Evolutionary conservation across 148 eudicot genomes (phyloP), one percentile per base, ranked within the genome.

Genomic region (Talinum fruticosum): DNA sequence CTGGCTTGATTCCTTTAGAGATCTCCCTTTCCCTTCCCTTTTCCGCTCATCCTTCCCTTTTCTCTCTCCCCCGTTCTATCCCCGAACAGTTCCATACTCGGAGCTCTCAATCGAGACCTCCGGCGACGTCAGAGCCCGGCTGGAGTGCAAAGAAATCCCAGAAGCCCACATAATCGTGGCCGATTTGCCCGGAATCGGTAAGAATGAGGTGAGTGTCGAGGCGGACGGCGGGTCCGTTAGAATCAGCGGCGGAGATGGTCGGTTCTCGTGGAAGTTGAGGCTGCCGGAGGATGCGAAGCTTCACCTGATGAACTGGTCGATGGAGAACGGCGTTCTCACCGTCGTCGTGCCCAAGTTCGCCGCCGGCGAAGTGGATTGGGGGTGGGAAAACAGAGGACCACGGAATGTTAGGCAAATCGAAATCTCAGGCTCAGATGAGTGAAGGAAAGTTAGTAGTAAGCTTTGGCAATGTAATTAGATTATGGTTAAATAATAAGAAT

Each of bases 71-170:
- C 41, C 29, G 3, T 29, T 61, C 30, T 49, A 49, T 18, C 54
- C 54, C 6, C 83, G 69, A 28, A 49, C 85, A 2, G 41, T 79
- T 75, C 85, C 85, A 0, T 85, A 82, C 83, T 62, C 87, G 0
- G 83, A 85, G 34, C 81, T 82, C 71, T 66, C 85, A 8, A 66
- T 85, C 13, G 83, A 85, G 54, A 79, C 87, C 16, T 65, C 80
- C 1, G 87, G 87, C 1, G 45, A 73, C 41, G 47, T 82, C 10
- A 69, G 30, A 23, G 71, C 81, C 7, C 80, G 80, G 51, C 61
- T 85, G 21, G 87, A 85, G 74, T 82, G 85, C 79, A 82, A 73
- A 81, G 83, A 85, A 33, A 67, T 85, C 57, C 81, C 84, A 1
- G 85, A 79, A 35, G 87, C 87, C 14, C 82, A 85, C 71, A 76